phyloP scores from a whole-genome alignment of 805 yeast species.

The Metschnikowia gelsemii region DNA sequence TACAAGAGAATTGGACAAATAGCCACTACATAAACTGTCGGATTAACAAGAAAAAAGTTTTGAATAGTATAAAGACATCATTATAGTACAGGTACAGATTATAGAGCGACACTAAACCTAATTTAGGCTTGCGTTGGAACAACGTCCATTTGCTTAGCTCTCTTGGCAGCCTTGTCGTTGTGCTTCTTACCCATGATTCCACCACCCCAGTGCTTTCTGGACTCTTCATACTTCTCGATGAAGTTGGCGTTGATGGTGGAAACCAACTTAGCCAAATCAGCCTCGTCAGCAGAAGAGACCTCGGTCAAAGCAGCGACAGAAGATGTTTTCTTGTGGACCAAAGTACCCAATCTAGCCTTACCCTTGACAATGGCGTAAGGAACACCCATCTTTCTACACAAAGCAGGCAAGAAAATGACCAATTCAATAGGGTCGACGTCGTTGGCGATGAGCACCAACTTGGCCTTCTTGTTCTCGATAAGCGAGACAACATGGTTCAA shows the following conservation, averaged over 20 bases:
- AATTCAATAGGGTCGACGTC: conserved; percentile 99
- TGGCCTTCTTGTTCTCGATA: conserved; percentile 97
- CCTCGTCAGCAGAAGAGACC: conserved; percentile 90
- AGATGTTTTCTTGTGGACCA: conserved; percentile 91
- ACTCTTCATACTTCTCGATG: conserved; percentile 89
- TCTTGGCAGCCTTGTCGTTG: conserved; percentile 78
- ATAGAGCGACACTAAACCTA: no score
- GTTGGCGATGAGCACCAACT: conserved; percentile 95
- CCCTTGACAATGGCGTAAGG: conserved; percentile 99
- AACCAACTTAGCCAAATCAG: conserved; percentile 88
- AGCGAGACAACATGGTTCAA: conserved; percentile 97
- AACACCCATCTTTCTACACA: conserved; percentile 98
- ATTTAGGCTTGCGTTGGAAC: no score
- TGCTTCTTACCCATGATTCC: conserved; percentile 97
- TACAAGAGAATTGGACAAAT: background rate
- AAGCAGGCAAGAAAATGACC: conserved; percentile 96
- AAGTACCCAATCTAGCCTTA: conserved; percentile 96
- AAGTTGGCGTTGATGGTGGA: conserved; percentile 94
- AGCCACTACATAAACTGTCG: no score
- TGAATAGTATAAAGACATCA: background rate
- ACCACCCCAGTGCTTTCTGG: conserved; percentile 99
- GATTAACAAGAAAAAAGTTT: background rate
- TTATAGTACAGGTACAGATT: no score
- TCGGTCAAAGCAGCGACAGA: conserved; percentile 97
- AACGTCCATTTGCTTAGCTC: conserved; percentile 54